Conservation (phyloP, 495 filamentous ascomycete genomes). For the Articulospora tetracladia region DNA sequence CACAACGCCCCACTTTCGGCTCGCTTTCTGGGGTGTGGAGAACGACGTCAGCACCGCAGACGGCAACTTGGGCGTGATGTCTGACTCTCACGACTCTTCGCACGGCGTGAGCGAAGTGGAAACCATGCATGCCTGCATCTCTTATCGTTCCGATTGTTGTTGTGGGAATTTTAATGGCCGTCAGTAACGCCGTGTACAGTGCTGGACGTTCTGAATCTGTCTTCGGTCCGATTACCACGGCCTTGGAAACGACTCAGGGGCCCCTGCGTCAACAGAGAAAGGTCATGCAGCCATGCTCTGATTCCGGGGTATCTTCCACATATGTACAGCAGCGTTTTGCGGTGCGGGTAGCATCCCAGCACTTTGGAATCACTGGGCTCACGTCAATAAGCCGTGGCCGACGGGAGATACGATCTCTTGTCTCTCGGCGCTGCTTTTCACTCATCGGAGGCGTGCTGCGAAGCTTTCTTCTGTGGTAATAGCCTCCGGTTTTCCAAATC, state of each 20-base stretch:
- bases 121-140: not conserved
- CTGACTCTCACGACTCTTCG: too few species aligned
- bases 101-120: not conserved
- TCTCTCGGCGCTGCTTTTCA: too few species aligned
- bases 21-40: too few species aligned
- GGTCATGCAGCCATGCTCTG: not conserved
- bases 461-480: not conserved
- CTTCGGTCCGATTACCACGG: not conserved
- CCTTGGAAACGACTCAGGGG: not conserved
- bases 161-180: not conserved
- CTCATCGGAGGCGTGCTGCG: too few species aligned
- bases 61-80: too few species aligned
- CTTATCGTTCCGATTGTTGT: not conserved
- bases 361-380: not conserved
- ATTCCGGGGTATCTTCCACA: not conserved
- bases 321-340: not conserved
- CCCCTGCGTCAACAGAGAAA: not conserved
- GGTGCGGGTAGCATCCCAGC: not conserved
- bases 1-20: too few species aligned
- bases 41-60: too few species aligned
- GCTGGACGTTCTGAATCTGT: not conserved
- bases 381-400: too few species aligned
- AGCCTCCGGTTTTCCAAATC: not conserved
- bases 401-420: too few species aligned
- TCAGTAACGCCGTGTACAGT: not conserved